Conservation (phyloP, 2,329 filamentous ascomycete species). For the Colletotrichum sp. region DNA sequence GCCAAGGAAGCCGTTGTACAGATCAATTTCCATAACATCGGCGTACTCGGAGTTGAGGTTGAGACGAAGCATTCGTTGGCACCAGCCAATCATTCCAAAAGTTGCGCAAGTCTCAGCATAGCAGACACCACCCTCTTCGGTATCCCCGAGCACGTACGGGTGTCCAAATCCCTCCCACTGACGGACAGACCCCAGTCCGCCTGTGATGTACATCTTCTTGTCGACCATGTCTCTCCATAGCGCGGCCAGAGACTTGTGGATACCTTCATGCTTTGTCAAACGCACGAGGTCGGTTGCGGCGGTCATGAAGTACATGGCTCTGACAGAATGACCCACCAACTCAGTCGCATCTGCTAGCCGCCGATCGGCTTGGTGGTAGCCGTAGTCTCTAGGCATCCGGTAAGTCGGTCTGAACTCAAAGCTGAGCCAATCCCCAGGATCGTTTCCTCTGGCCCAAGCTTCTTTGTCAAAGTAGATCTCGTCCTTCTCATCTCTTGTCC, state of each 20-base stretch:
- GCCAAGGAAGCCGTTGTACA: constrained; percentile 1
- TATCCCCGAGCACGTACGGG: neutral
- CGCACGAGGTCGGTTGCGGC: constrained; percentile 58
- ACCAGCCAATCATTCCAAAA: neutral
- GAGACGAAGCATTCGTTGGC: neutral
- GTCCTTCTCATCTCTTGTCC: constrained; percentile 53
- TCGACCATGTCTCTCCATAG: constrained; percentile 66
- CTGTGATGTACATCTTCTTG: constrained; percentile 67
- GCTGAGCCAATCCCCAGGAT: constrained; percentile 28
- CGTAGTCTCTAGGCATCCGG: constrained; percentile 38
- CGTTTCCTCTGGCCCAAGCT: constrained; percentile 45
- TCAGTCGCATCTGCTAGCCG: constrained; percentile 58
- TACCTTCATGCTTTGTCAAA: constrained; percentile 28
- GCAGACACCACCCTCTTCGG: neutral
- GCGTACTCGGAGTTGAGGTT: neutral
- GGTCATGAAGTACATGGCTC: constrained; percentile 64
- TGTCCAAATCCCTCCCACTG: neutral
- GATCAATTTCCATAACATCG: neutral
- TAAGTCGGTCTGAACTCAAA: constrained; percentile 38
- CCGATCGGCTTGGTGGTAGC: constrained; percentile 62
- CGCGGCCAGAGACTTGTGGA: constrained; percentile 42
- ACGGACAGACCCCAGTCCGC: constrained; percentile 56
- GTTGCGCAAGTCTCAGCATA: constrained; percentile 7
- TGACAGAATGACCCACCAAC: constrained; percentile 63
- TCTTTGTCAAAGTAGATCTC: constrained; percentile 60